Base-by-base conservation (phyloP, 257 asterid species). In the Solanum clarkiae region DNA sequence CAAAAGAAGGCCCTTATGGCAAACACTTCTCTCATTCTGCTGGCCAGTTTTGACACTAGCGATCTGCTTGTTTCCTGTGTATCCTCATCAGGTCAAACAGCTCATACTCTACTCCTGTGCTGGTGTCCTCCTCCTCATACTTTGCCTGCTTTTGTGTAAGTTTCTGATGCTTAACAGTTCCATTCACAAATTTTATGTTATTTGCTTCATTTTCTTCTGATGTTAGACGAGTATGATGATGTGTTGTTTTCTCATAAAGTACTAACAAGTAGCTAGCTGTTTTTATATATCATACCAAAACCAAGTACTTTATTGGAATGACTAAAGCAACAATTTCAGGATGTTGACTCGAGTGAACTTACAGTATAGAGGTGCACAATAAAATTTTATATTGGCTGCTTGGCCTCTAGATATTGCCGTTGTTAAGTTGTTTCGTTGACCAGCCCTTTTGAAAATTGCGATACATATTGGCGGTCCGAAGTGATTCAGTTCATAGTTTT, bases 41-140 rank as follows among this genome's bases (percentile, higher is more conserved):
- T 97, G 99, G 99, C 99, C 99, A 62, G 92, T 97, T 80, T 89
- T 97, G 92, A 97, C 99, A 36, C 84, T 97, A 68, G 99, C 99
- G 32, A 97, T 97, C 90, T 97, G 99, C 91, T 90, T 97, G 91
- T 97, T 97, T 89, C 99, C 99, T 86, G 97, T 97, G 84, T 97
- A 97, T 92, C 99, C 99, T 45, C 98, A 95, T 88, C 90, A 90
- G 85, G 95, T 94, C 93, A 97, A 97, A 93, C 92, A 95, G 69
- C 84, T 94, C 84, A 94, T 97, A 83, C 98, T 97, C 90, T 97
- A 97, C 94, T 85, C 93, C 71, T 97, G 99, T 85, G 99, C 99
- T 16, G 96, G 98, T 63, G 88, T 95, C 86, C 94, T 97, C 90
- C 98, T 97, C 84, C 92, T 97, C 44, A 95, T 97, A 86, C 95